These are phyloP conservation scores for Kodamaea neixiangensis DNA, from an alignment of 805 yeast genomes.

Conservation along the genomic window DNA sequence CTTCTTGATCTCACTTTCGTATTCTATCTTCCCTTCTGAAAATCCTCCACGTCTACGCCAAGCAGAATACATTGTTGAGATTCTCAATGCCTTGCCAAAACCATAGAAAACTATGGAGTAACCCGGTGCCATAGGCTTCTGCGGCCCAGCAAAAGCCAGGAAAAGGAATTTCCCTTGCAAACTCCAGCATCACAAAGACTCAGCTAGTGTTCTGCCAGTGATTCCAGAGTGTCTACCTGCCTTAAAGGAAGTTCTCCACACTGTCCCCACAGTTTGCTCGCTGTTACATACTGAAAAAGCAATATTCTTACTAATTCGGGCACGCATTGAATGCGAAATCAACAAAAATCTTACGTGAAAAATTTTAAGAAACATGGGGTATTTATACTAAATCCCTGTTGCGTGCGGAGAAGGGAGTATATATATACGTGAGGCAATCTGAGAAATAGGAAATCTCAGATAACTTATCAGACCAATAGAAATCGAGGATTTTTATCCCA, in stretches of 20 bases:
- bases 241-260: background rate
- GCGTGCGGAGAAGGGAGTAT: constrained; percentile 7
- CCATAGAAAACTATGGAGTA: no score
- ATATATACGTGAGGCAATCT: constrained; percentile 13
- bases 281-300: background rate
- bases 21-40: no score
- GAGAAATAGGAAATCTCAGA: constrained; percentile 1
- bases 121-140: no score
- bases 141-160: background rate
- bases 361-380: background rate
- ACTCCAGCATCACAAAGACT: background rate
- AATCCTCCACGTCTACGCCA: no score
- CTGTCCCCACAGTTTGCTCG: background rate
- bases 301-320: background rate
- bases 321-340: background rate
- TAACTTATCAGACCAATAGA: constrained; percentile 28
- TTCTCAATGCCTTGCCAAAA: no score
- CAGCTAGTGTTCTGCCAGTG: background rate
- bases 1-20: no score
- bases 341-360: background rate
- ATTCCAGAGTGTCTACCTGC: no score
- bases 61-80: no score
- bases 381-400: constrained; percentile 3
- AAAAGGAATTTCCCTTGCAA: background rate
- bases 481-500: constrained; percentile 11